These are phyloP conservation scores for Neurospora sp. DNA, from an alignment of 495 filamentous ascomycete genomes.

Conservation along the genomic window DNA sequence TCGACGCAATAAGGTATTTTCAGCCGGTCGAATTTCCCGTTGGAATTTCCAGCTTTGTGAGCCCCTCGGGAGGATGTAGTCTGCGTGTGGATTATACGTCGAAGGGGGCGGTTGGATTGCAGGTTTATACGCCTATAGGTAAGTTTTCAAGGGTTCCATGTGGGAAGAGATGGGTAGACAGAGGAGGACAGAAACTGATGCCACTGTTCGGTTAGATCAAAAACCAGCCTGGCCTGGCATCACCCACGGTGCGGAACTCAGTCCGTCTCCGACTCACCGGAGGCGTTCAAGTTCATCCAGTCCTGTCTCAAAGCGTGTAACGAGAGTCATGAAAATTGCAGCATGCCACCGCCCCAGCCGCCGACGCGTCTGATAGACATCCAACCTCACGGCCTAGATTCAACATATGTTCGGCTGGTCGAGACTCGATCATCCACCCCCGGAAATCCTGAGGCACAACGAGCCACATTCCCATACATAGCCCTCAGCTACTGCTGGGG, in stretches of 20 bases:
- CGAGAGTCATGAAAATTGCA: not conserved
- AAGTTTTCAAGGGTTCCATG: not conserved
- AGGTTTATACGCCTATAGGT: not conserved
- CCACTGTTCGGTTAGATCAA: not conserved
- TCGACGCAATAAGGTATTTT: not conserved
- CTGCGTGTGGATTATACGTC: not conserved
- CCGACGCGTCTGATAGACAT: not conserved
- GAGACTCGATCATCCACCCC: not conserved
- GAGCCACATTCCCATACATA: not conserved
- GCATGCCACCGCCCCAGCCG: not conserved
- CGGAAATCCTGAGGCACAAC: not conserved
- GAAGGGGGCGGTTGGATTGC: not conserved
- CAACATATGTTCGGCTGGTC: not conserved
- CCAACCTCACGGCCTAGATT: not conserved
- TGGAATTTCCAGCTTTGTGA: not conserved
- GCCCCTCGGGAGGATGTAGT: not conserved
- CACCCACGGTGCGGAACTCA: not conserved
- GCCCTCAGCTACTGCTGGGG: constrained; percentile 2
- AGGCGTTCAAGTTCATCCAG: constrained; percentile 1
- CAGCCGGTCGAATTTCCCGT: not conserved
- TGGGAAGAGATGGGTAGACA: not conserved
- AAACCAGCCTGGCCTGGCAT: not conserved
- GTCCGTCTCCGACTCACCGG: not conserved
- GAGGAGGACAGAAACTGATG: not conserved
- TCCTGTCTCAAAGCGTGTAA: not conserved